Evolutionary conservation across 2,329 filamentous ascomycete genomes (phyloP), one percentile per base, ranked within the genome.

Genomic region (Talaromyces sp.): DNA sequence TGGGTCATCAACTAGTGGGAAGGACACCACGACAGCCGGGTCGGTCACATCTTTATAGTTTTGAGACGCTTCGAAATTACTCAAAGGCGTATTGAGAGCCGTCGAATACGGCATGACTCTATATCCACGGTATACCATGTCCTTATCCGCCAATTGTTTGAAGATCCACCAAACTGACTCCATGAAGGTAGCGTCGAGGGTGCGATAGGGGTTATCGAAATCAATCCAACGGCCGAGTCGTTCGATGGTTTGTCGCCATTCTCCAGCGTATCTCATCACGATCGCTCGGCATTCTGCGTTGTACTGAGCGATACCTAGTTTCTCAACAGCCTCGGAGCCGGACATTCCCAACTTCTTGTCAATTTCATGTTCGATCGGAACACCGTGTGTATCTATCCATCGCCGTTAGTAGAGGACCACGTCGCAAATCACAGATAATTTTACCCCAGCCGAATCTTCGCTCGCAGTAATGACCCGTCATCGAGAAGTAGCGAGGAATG

Each of bases 121-220:
- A 74, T 94, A 89, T 43, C 91, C 92, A 65, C 91, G 89, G 73
- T 97, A 97, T 57, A 97, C 91, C 62, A 88, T 81, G 58, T 86
- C 89, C 76, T 96, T 96, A 66, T 96, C 89, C 72, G 90, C 95
- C 22, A 97, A 81, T 71, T 93, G 85, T 78, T 94, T 95, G 80
- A 96, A 96, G 17, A 94, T 89, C 92, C 93, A 97, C 93, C 93
- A 97, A 63, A 89, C 85, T 0, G 89, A 88, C 78, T 97, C 93
- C 93, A 97, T 97, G 77, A 95, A 97, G 19, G 80, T 86, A n/a
- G 87, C 82, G 72, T 97, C 88, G 91, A 97, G 96, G 36, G 91
- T 96, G 87, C 88, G 67, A 80, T 96, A 97, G 73, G 97, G 91
- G 67, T 96, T 94, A 75, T 97, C 93, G 66, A 97, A 97, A 75